Conservation (phyloP, 441 rosid genomes). For the Corymbia calophylla region DNA sequence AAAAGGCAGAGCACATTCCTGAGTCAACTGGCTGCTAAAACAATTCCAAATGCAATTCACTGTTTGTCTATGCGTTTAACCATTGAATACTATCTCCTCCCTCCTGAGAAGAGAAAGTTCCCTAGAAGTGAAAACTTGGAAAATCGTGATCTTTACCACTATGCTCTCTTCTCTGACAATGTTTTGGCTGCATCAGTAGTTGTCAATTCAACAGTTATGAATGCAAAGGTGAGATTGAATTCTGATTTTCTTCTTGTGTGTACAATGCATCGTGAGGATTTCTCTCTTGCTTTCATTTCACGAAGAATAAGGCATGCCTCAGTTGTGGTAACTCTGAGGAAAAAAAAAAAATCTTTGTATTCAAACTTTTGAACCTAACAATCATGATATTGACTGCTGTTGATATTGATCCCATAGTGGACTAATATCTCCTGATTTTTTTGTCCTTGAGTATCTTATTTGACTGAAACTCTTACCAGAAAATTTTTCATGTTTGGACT, state of each 20-base stretch:
- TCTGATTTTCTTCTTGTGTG: neutral
- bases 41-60: slow-evolving; percentile 90
- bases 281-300: neutral
- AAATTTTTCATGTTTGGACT: slow-evolving; percentile 2
- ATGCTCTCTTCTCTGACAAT: slow-evolving; percentile 96
- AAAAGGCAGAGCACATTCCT: slow-evolving; percentile 98
- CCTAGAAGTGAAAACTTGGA: slow-evolving; percentile 78
- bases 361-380: neutral
- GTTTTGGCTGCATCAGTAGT: slow-evolving; percentile 98
- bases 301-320: neutral
- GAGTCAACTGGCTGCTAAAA: slow-evolving; percentile 98
- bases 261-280: neutral
- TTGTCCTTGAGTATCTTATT: neutral
- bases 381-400: neutral
- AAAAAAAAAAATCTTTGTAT: neutral
- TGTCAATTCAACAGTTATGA: slow-evolving; percentile 85
- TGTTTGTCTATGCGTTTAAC: slow-evolving; percentile 94
- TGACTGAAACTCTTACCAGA: neutral
- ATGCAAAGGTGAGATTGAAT: slow-evolving; percentile 65
- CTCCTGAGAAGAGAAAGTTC: slow-evolving; percentile 82
- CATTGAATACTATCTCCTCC: slow-evolving; percentile 83
- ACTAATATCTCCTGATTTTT: neutral
- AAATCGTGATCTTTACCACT: slow-evolving; percentile 78
- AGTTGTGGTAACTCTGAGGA: neutral
- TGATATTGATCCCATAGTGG: neutral